A percentile compares a stretch with the other conserved stretches of the same genome.
phyloP scores from a whole-genome alignment of 2,329 filamentous ascomycete species.

The Cucurbitaria berberidis region DNA sequence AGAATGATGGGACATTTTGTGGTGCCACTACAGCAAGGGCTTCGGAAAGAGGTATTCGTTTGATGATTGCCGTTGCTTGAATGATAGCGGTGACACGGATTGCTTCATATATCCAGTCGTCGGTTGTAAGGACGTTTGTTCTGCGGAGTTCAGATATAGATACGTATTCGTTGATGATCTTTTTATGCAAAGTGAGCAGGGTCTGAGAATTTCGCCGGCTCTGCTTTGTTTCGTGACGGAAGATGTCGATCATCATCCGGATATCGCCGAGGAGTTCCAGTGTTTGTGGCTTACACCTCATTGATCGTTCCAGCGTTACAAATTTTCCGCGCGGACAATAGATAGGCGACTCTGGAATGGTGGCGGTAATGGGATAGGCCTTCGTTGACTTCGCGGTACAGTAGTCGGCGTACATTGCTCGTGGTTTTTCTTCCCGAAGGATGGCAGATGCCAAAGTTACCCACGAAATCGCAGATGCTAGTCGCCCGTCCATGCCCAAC shows the following conservation, averaged over 20 bases:
- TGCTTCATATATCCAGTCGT: conserved; percentile 45
- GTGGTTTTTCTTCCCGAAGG: conserved; percentile 37
- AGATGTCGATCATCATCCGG: conserved; percentile 39
- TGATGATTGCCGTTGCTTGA: conserved; percentile 41
- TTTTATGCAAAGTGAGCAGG: conserved; percentile 25
- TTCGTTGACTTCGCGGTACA: conserved; percentile 19
- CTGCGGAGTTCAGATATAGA: conserved; percentile 16
- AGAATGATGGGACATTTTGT: neutral
- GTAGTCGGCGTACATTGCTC: conserved; percentile 36
- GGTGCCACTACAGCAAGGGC: conserved; percentile 24
- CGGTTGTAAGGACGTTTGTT: conserved; percentile 14
- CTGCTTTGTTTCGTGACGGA: conserved; percentile 28
- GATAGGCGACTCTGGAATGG: conserved; percentile 46
- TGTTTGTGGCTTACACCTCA: conserved; percentile 16
- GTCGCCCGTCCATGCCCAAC: conserved; percentile 38
- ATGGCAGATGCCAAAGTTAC: conserved; percentile 41
- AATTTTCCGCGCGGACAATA: conserved; percentile 39
- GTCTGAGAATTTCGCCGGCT: conserved; percentile 23
- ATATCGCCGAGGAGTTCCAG: conserved; percentile 37
- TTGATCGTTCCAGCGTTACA: conserved; percentile 34
- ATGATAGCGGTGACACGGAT: conserved; percentile 42
- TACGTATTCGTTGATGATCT: conserved; percentile 27
- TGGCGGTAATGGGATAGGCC: conserved; percentile 23
- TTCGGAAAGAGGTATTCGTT: conserved; percentile 34
- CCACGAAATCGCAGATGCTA: conserved; percentile 44